phyloP scores from a whole-genome alignment of 345 rosid species.

The Gossypium stocksii region DNA sequence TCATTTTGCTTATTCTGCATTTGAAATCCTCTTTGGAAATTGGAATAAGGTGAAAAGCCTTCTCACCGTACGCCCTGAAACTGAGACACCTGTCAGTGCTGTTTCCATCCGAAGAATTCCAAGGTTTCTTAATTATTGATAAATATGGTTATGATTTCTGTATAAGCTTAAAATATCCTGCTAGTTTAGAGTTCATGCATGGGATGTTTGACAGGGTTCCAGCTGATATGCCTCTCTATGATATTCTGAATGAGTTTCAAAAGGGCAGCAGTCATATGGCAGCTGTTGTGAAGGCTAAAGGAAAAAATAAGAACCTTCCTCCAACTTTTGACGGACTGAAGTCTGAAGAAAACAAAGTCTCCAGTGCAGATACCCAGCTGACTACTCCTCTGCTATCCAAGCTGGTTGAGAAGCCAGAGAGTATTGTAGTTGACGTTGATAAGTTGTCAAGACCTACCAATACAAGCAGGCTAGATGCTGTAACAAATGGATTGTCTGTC shows the following conservation, averaged over 20 bases:
- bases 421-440: conserved; percentile 60
- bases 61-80: conserved; percentile 93
- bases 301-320: conserved; percentile 44
- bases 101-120: conserved; percentile 94
- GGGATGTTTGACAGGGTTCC: conserved; percentile 66
- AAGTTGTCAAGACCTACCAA: conserved; percentile 30
- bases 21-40: not conserved
- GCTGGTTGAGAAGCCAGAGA: conserved; percentile 48
- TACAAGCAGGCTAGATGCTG: conserved; percentile 32
- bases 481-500: conserved; percentile 27
- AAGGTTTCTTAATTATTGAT: conserved; percentile 37
- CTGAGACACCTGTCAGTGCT: conserved; percentile 85
- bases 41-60: conserved; percentile 79
- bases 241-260: conserved; percentile 93
- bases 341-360: conserved; percentile 32
- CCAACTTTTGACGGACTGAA: conserved; percentile 36
- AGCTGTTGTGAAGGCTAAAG: conserved; percentile 82
- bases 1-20: not conserved
- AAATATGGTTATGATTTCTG: not conserved
- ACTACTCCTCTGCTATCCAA: conserved; percentile 60
- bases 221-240: conserved; percentile 92
- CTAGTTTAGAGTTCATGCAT: not conserved
- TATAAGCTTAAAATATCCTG: not conserved
- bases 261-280: conserved; percentile 99
- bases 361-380: conserved; percentile 36